Percentiles rank a stretch among this genome's conserved stretches.
phyloP scores from a whole-genome alignment of 371 early-diverging fungal genomes.

The Syncephalis fuscata region DNA sequence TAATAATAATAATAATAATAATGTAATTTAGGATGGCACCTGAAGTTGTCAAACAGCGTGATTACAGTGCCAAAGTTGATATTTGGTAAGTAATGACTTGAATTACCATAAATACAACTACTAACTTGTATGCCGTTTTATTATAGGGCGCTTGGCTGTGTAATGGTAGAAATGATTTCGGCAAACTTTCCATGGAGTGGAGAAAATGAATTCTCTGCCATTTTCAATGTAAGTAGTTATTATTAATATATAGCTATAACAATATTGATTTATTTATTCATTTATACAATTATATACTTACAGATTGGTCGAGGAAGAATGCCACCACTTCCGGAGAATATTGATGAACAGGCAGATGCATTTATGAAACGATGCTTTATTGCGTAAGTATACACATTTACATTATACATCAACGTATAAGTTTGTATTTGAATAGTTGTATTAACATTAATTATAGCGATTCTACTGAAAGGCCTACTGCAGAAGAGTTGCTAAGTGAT shows the following conservation, averaged over 20 bases:
- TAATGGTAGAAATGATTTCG: conserved; percentile 83
- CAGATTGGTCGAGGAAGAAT: conserved; percentile 26
- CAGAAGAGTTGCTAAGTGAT: conserved; percentile 31
- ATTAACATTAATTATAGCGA: conserved; percentile 17
- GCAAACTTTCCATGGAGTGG: conserved; percentile 72
- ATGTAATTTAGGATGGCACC: conserved; percentile 78
- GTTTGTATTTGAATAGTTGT: not conserved
- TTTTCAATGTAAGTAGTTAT: conserved; percentile 35
- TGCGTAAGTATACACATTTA: conserved; percentile 21
- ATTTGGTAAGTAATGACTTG: conserved; percentile 22
- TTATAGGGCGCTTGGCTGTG: conserved; percentile 57
- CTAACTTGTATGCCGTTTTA: too few species aligned
- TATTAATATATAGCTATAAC: too few species aligned
- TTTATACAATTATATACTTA: conserved; percentile 1
- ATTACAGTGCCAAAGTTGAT: conserved; percentile 60
- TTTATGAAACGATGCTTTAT: conserved; percentile 50
- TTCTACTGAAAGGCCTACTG: conserved; percentile 44
- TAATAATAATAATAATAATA: not conserved
- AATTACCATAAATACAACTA: not conserved
- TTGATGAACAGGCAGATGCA: conserved; percentile 37
- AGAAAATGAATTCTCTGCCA: conserved; percentile 44
- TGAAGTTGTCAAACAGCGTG: conserved; percentile 69
- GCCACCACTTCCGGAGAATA: conserved; percentile 48
- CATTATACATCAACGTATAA: not conserved
- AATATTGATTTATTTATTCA: not conserved